Evolutionary conservation across 768 basidiomycete genomes (phyloP).

Genomic region (Tephrocybe rancida): DNA sequence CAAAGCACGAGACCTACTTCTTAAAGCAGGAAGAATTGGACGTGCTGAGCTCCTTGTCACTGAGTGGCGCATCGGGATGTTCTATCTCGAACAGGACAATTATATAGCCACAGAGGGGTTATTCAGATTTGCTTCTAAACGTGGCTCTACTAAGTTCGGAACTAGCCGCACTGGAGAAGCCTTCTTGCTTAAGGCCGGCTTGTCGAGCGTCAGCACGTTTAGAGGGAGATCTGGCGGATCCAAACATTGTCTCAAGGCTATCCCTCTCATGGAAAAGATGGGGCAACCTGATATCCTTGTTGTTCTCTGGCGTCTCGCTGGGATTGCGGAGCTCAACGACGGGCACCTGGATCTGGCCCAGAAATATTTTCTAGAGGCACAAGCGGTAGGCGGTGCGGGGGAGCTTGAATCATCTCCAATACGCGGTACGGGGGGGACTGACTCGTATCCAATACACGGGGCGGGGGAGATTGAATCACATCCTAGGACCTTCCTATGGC

Average conservation of each 20-base stretch:
- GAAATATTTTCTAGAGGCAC: not conserved
- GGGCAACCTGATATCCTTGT: not conserved
- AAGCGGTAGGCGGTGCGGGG: too few species aligned
- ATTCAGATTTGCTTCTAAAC: not conserved
- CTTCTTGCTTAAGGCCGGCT: not conserved
- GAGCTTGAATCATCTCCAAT: too few species aligned
- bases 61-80: not conserved
- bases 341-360: conserved; percentile 1
- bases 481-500: not conserved
- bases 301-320: not conserved
- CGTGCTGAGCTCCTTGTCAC: not conserved
- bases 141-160: not conserved
- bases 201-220: not conserved
- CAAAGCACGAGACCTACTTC: not conserved
- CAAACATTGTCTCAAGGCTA: not conserved
- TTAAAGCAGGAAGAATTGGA: not conserved
- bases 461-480: not conserved
- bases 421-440: too few species aligned
- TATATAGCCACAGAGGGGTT: not conserved
- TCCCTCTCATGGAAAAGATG: not conserved
- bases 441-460: too few species aligned
- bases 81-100: not conserved
- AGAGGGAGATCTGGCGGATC: not conserved
- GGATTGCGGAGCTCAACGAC: not conserved
- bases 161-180: not conserved